phyloP scores from a whole-genome alignment of 352 stramenopile species.

The Albugo candida region DNA sequence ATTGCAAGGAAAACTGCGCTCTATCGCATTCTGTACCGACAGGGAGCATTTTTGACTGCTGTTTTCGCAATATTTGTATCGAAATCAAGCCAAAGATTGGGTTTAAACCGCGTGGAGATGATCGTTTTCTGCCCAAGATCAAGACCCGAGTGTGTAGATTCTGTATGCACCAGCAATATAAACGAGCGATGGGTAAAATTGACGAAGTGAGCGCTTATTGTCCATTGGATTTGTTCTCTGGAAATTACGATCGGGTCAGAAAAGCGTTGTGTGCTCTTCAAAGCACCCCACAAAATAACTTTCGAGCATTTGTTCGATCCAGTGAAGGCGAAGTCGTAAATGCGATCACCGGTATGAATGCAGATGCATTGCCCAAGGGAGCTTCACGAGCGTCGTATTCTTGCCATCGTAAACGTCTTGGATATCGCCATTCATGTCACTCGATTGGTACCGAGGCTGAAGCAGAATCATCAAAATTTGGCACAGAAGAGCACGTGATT shows the following conservation, averaged over 20 bases:
- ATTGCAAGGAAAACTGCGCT: slow-evolving; percentile 19
- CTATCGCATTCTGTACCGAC: no score
- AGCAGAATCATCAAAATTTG: slow-evolving; percentile 9
- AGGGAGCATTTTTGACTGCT: slow-evolving; percentile 60
- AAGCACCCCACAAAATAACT: slow-evolving; percentile 79
- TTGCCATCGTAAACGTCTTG: slow-evolving; percentile 54
- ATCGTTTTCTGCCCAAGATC: slow-evolving; percentile 21
- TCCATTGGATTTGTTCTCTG: slow-evolving; percentile 64
- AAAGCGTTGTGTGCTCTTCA: slow-evolving; percentile 40
- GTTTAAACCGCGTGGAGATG: slow-evolving; percentile 34
- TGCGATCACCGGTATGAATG: slow-evolving; percentile 45
- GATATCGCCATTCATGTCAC: slow-evolving; percentile 51
- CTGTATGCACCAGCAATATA: slow-evolving; percentile 81
- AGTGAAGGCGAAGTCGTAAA: slow-evolving; percentile 60
- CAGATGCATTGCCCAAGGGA: slow-evolving; percentile 48
- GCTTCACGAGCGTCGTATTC: slow-evolving; percentile 38
- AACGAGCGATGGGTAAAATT: slow-evolving; percentile 46
- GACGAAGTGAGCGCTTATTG: slow-evolving; percentile 71
- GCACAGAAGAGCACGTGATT: slow-evolving; percentile 21
- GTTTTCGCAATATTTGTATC: slow-evolving; percentile 70
- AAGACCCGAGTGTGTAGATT: slow-evolving; percentile 61
- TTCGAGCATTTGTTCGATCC: slow-evolving; percentile 74
- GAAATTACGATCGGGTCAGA: slow-evolving; percentile 29
- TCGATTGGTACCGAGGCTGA: slow-evolving; percentile 40
- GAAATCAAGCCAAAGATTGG: slow-evolving; percentile 79